Evolutionary conservation across 306 rosid genomes (phyloP).

Genomic region (Casuarina equisetifolia): DNA sequence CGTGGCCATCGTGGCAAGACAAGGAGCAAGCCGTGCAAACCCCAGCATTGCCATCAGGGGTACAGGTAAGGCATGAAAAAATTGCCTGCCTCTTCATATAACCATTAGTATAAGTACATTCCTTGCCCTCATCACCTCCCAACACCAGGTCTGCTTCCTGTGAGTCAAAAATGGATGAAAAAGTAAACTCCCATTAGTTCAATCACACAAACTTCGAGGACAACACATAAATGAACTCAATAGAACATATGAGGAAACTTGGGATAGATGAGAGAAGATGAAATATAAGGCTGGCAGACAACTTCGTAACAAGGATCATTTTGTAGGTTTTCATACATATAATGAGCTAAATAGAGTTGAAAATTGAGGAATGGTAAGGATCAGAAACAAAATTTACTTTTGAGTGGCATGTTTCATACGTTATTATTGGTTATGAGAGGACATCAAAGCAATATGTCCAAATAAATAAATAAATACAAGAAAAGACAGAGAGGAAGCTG

Average conservation of each 20-base stretch:
- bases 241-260: background rate
- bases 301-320: background rate
- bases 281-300: background rate
- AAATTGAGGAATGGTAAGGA: background rate
- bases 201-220: background rate
- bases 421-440: background rate
- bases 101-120: constrained; percentile 86
- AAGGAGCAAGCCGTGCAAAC: constrained; percentile 99
- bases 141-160: constrained; percentile 94
- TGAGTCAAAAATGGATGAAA: constrained; percentile 13
- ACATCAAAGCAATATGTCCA: background rate
- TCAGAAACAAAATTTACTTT: background rate
- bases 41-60: constrained; percentile 96
- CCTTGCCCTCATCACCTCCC: constrained; percentile 98
- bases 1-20: constrained; percentile 98
- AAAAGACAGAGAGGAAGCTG: background rate
- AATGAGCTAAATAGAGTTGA: background rate
- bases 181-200: background rate
- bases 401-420: background rate
- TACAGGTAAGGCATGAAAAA: constrained; percentile 95
- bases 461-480: background rate
- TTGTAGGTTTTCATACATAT: background rate
- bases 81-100: constrained; percentile 97
- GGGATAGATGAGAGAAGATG: background rate
- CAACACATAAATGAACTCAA: background rate